phyloP scores from a whole-genome alignment of 2,329 filamentous ascomycete species.

The Rutstroemia sp. region DNA sequence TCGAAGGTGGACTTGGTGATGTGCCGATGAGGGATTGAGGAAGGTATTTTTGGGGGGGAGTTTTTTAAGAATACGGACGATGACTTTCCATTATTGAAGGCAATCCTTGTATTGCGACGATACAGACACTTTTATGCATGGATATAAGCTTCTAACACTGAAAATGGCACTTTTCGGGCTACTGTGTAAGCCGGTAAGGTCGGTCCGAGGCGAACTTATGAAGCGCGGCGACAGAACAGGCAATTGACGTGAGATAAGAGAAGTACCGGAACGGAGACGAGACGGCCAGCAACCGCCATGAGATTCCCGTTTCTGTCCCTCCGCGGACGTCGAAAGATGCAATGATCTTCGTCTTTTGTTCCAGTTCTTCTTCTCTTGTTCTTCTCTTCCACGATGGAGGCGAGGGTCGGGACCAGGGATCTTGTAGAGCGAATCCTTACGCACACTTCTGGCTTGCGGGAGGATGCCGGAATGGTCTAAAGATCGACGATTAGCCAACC shows the following conservation, averaged over 20 bases:
- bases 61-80: not conserved
- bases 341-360: not conserved
- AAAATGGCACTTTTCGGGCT: not conserved
- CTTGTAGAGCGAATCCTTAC: not conserved
- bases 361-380: too few relatives aligned
- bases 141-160: not conserved
- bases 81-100: not conserved
- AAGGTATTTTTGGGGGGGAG: not conserved
- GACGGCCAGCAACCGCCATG: not conserved
- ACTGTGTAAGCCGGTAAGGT: slow-evolving; percentile 3
- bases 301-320: slow-evolving; percentile 1
- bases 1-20: not conserved
- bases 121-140: not conserved
- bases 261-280: slow-evolving; percentile 6
- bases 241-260: not conserved
- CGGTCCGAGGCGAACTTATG: slow-evolving; percentile 1
- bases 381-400: not conserved
- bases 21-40: not conserved
- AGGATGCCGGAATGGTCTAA: slow-evolving; percentile 4
- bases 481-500: slow-evolving; percentile 5
- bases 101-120: slow-evolving; percentile 1
- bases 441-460: not conserved
- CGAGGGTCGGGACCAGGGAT: not conserved
- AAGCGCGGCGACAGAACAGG: not conserved
- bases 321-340: not conserved